Evolutionary conservation across 2,329 filamentous ascomycete genomes (phyloP).

Genomic region (Claviceps humidiphila): DNA sequence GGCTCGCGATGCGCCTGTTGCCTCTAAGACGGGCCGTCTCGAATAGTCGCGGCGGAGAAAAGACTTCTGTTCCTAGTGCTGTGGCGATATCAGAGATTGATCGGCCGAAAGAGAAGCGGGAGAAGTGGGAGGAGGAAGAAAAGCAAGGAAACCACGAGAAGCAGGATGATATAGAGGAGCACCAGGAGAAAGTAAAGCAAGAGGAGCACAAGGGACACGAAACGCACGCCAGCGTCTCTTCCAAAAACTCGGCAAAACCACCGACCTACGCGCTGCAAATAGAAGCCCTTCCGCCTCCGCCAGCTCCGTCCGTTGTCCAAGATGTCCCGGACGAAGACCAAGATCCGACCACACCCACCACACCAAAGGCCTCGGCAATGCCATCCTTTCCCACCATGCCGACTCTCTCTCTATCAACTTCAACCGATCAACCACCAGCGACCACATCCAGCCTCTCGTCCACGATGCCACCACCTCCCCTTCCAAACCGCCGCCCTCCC

Average conservation of each 20-base stretch:
- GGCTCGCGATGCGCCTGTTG: conserved; percentile 24
- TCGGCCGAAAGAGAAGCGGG: too few species aligned
- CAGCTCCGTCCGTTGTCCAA: neutral
- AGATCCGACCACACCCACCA: conserved; percentile 21
- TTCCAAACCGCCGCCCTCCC: conserved; percentile 14
- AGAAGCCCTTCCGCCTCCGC: conserved; percentile 21
- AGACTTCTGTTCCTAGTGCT: conserved; percentile 1
- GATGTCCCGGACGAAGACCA: conserved; percentile 19
- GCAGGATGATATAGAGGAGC: too few species aligned
- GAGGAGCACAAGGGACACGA: too few species aligned
- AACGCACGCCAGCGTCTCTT: neutral
- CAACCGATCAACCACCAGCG: conserved; percentile 1
- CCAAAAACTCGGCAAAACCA: neutral
- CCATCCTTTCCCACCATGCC: conserved; percentile 23
- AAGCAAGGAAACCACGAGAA: too few species aligned
- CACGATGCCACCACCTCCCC: conserved; percentile 18
- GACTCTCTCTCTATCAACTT: conserved; percentile 27
- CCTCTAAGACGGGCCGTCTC: conserved; percentile 9
- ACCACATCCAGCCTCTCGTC: conserved; percentile 2
- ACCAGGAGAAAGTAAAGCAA: too few species aligned
- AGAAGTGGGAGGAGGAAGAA: too few species aligned
- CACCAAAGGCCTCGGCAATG: conserved; percentile 32
- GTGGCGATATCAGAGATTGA: too few species aligned
- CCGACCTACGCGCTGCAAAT: conserved; percentile 12
- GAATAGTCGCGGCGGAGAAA: neutral